These are phyloP conservation scores for Parmales sp. DNA, from an alignment of 108 stramenopile species.

Conservation along the genomic window DNA sequence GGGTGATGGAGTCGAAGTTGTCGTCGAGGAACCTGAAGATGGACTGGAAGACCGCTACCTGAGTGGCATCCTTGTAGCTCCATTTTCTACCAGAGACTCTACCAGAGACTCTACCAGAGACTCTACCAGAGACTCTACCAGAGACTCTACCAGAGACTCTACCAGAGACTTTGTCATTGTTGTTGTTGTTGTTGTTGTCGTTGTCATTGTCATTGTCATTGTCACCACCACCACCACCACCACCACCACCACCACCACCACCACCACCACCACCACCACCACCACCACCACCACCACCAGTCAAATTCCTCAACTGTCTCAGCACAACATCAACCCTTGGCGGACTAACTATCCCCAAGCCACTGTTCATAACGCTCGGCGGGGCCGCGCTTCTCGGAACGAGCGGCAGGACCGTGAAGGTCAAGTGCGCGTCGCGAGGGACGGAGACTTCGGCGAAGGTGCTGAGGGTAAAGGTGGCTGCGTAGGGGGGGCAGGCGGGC, in stretches of 20 bases:
- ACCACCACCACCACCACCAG: background rate
- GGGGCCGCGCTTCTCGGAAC: background rate
- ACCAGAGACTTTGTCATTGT: too few species aligned
- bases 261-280: too few species aligned
- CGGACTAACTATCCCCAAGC: background rate
- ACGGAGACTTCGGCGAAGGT: background rate
- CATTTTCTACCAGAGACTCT: too few species aligned
- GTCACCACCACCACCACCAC: too few species aligned
- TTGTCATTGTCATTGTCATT: too few species aligned
- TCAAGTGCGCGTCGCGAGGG: background rate
- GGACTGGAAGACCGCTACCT: background rate
- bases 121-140: too few species aligned
- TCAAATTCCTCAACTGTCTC: background rate
- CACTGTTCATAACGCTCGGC: background rate
- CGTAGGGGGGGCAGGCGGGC: background rate
- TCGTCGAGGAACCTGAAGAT: slow-evolving; percentile 6
- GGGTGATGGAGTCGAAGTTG: background rate
- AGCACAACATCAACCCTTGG: background rate
- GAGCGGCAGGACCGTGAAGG: background rate
- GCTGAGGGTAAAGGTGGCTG: background rate
- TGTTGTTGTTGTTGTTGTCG: too few species aligned
- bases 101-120: too few species aligned
- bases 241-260: too few species aligned
- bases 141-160: too few species aligned
- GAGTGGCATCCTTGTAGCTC: background rate